Percentiles rank a stretch among this genome's conserved stretches.
Evolutionary conservation across 2,329 filamentous ascomycete genomes (phyloP).

Genomic region (Monascus ruber): DNA sequence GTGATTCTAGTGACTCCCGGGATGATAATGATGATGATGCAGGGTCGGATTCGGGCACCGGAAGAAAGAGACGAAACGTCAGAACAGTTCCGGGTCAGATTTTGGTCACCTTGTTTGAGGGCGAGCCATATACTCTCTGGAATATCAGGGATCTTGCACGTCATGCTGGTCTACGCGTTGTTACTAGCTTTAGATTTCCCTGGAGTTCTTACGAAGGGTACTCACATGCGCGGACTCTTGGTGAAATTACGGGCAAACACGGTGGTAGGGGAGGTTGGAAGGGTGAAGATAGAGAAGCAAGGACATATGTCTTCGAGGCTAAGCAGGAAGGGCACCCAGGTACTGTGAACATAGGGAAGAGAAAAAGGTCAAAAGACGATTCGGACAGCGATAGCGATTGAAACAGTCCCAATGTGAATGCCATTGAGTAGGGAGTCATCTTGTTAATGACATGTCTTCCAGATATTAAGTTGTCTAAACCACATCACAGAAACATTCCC

Average conservation of each 20-base stretch:
- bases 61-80: constrained; percentile 4
- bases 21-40: constrained; percentile 9
- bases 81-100: constrained; percentile 42
- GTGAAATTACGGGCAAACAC: constrained; percentile 32
- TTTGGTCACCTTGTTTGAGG: constrained; percentile 81
- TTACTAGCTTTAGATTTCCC: constrained; percentile 38
- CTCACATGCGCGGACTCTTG: constrained; percentile 36
- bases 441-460: no score
- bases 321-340: constrained; percentile 21
- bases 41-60: constrained; percentile 8
- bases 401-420: no score
- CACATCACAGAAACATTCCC: neutral
- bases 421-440: neutral
- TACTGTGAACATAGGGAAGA: constrained; percentile 17
- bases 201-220: constrained; percentile 38
- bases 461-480: no score
- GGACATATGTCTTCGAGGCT: constrained; percentile 36
- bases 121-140: constrained; percentile 90
- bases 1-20: constrained; percentile 3
- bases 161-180: constrained; percentile 43
- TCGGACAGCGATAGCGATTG: constrained; percentile 17
- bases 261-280: constrained; percentile 33
- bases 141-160: constrained; percentile 80
- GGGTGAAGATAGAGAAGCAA: constrained; percentile 36
- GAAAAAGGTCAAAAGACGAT: constrained; percentile 21